These are phyloP conservation scores for Hydnum rufescens DNA, from an alignment of 768 basidiomycete genomes.

Conservation along the genomic window DNA sequence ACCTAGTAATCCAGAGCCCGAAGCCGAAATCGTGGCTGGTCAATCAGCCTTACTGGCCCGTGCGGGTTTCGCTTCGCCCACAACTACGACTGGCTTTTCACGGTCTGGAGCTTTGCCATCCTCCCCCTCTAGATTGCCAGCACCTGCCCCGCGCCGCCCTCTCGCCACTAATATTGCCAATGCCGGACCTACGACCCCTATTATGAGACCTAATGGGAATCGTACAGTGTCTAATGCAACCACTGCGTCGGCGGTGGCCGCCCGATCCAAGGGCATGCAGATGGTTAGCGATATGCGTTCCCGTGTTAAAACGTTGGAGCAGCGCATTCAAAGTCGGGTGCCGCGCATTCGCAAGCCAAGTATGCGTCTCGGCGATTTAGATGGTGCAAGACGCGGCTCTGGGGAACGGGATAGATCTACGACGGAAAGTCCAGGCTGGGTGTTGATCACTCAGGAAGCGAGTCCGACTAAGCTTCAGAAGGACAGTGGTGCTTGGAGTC, in stretches of 20 bases:
- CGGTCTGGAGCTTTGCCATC: background rate
- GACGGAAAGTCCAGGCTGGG: too few relatives aligned
- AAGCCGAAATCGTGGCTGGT: background rate
- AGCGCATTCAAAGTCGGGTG: constrained; percentile 74
- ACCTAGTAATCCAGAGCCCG: background rate
- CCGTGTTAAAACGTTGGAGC: constrained; percentile 59
- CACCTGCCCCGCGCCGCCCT: constrained; percentile 21
- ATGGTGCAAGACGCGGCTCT: too few relatives aligned
- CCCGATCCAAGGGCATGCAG: constrained; percentile 67
- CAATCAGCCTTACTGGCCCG: background rate
- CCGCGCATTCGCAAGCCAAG: constrained; percentile 41
- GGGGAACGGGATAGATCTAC: too few relatives aligned
- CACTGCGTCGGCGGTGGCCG: constrained; percentile 15
- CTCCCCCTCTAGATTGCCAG: constrained; percentile 14
- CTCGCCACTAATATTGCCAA: constrained; percentile 14
- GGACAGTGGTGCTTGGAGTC: too few relatives aligned
- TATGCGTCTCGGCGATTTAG: too few relatives aligned
- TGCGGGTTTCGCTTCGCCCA: background rate
- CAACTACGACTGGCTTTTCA: background rate
- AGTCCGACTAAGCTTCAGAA: too few relatives aligned
- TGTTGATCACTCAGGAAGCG: too few relatives aligned
- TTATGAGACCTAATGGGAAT: background rate
- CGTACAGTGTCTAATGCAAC: background rate
- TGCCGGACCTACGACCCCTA: constrained; percentile 12
- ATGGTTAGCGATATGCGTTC: constrained; percentile 89